These are phyloP conservation scores for Pestalotiopsis sp. DNA, from an alignment of 2,329 filamentous ascomycete genomes.

Conservation along the genomic window DNA sequence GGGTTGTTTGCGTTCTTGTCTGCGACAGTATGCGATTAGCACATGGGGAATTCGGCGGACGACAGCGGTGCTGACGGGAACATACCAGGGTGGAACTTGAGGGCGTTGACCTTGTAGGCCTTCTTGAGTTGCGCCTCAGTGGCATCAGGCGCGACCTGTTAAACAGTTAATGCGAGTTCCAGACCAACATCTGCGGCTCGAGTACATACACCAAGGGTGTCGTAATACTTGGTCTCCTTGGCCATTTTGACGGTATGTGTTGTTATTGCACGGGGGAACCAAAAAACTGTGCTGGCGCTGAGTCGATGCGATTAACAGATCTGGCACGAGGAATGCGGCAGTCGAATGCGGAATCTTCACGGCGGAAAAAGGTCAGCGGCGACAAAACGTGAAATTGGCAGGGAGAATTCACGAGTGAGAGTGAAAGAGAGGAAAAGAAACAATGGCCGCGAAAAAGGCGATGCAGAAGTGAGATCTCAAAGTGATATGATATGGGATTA, in stretches of 20 bases:
- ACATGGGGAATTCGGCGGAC: background rate
- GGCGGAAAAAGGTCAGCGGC: background rate
- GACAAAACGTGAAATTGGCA: background rate
- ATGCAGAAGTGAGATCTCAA: background rate
- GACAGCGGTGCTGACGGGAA: constrained; percentile 16
- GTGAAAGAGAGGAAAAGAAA: background rate
- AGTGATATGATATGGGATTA: background rate
- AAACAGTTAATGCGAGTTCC: constrained; percentile 20
- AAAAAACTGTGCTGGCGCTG: background rate
- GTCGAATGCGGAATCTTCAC: background rate
- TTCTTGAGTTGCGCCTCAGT: constrained; percentile 89
- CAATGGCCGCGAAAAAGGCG: background rate
- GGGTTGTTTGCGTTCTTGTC: constrained; percentile 98
- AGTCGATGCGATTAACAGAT: background rate
- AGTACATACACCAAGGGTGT: constrained; percentile 70
- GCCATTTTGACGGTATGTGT: constrained; percentile 60
- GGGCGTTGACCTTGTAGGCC: constrained; percentile 80
- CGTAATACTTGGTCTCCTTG: constrained; percentile 80
- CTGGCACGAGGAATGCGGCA: background rate
- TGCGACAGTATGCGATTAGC: constrained; percentile 38
- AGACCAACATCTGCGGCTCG: constrained; percentile 13
- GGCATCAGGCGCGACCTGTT: constrained; percentile 74
- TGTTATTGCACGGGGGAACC: background rate
- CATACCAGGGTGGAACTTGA: constrained; percentile 84
- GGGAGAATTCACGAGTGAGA: background rate